A percentile compares a stretch with the other conserved stretches of the same genome.
Evolutionary conservation across 1,139 yeast species (phyloP).

Genomic region (Nakaseomyces uthaithaninus): DNA sequence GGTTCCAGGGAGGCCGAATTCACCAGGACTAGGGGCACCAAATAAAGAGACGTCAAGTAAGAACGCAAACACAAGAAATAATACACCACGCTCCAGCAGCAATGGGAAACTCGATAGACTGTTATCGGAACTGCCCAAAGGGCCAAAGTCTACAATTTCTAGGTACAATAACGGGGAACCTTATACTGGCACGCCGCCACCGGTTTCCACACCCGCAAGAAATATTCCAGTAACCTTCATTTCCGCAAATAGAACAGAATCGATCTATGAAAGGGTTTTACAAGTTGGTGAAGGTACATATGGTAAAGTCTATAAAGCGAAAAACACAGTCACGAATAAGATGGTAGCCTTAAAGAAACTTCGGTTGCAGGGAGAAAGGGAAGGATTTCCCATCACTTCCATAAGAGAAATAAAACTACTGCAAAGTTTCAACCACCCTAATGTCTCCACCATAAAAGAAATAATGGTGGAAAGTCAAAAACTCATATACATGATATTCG

Average conservation of each 20-base stretch:
- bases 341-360: conserved; percentile 78
- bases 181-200: conserved; percentile 1
- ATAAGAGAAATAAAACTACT: conserved; percentile 81
- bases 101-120: conserved; percentile 5
- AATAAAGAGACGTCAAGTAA: not conserved
- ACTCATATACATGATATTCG: conserved; percentile 82
- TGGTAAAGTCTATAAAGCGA: conserved; percentile 62
- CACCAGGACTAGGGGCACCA: not conserved
- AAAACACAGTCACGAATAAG: conserved; percentile 46
- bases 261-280: conserved; percentile 29
- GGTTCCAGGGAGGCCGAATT: not conserved
- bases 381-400: conserved; percentile 95
- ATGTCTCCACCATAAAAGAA: conserved; percentile 73
- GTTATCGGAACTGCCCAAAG: conserved; percentile 8
- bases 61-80: no score
- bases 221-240: conserved; percentile 12
- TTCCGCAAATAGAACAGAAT: conserved; percentile 17
- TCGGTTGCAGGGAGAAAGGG: conserved; percentile 78
- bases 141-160: conserved; percentile 15
- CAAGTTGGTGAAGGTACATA: conserved; percentile 83
- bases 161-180: conserved; percentile 12
- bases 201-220: not conserved
- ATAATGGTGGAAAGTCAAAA: conserved; percentile 77
- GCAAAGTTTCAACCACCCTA: conserved; percentile 78
- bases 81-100: not conserved